Base-by-base conservation (phyloP, 2,329 filamentous ascomycete species). In the Coleophoma crateriformis region DNA sequence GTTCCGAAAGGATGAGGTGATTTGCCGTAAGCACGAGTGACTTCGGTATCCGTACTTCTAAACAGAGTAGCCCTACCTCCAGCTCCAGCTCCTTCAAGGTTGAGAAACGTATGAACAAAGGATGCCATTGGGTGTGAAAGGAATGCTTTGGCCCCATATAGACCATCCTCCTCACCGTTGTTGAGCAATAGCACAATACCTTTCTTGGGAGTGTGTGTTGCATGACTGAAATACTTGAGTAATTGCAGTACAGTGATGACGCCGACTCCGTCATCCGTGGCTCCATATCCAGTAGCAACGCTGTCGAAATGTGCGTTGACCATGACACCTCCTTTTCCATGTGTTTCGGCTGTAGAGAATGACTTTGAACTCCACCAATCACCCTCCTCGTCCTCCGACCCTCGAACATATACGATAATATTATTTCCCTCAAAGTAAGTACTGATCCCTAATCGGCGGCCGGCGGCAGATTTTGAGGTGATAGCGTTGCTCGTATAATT, bases 401-500 rank as follows among this genome's bases (percentile, higher is more conserved):
- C 94, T 42, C 88, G 85, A 51, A 99, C 87, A 62, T 96, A 96
- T 35, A 96, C 84, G 54, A 96, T 85, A 57, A 96, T 84, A 61
- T 97, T 99, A 54, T 82, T 92, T 33, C 90, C 88, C 69, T 97
- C 91, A 60, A 95, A 96, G 65, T 97, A 96, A 27, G 89, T 80
- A 22, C 70, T 80, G 44, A 51, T 69, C 50, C 70, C 67, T 15
- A 58, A 52, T 7, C 58, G 48, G 40, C 51, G 59, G 46, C 67
- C 61, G 33, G 59, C 62, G 15, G 60, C 63, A 1, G 65, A 61
- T 35, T 68, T 66, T 4, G 61, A 67, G 2, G 62, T 67, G 47
- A 71, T 70, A 6, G 74, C 70, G 40, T 82, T 82, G 35, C 77
- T 84, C 1, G 90, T 94, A 48, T 88, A 79, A 62, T 96, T 97